Evolutionary conservation across 2,329 filamentous ascomycete species (phyloP), one percentile per base, ranked within the genome.

Genomic region (Cercospora nicotianae): DNA sequence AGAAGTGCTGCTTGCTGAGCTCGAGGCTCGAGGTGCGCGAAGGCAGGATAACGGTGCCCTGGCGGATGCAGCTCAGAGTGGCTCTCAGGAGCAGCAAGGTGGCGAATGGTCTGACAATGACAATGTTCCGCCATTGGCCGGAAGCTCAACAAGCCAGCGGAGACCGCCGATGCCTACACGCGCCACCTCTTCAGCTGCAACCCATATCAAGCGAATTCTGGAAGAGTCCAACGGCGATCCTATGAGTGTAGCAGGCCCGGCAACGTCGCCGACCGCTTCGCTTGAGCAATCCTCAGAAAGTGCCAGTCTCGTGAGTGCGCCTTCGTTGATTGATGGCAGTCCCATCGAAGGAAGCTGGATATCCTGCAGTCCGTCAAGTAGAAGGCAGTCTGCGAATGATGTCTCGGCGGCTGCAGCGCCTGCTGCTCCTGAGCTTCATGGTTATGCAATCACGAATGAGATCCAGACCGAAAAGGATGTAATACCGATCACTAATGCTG

Each of bases 141-240:
- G 63, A 64, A 66, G 51, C 33, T 59, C 64, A 5, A 51, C 42
- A n/a, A 55, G 66, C 5, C 31, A 36, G 31, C 63, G 64, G 16
- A 68, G 83, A 73, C 83, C 83, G 12, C 77, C 76, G n/a, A 82
- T 85, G 80, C 83, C 83, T 28, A 73, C 77, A 16, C 77, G 83
- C 67, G 81, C 82, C 62, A 78, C 76, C 16, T 80, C 81, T 3
- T 84, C 80, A 36, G 77, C 81, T 67, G 84, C 83, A 3, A 81
- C 81, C 3, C 80, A 82, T 60, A 83, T 86, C 51, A 81, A 80
- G 61, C 80, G 83, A 9, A 75, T 77, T 26, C 72, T 85, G 8
- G 83, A 85, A 74, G 84, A 85, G 73, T 71, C 71, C 1, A 74
- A 75, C 55, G 58, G 60, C n/a, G 65, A 65, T 12, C 42, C 66